Evolutionary conservation across 129 eudicot species (phyloP).

Genomic region (Oenanthe sinensis): DNA sequence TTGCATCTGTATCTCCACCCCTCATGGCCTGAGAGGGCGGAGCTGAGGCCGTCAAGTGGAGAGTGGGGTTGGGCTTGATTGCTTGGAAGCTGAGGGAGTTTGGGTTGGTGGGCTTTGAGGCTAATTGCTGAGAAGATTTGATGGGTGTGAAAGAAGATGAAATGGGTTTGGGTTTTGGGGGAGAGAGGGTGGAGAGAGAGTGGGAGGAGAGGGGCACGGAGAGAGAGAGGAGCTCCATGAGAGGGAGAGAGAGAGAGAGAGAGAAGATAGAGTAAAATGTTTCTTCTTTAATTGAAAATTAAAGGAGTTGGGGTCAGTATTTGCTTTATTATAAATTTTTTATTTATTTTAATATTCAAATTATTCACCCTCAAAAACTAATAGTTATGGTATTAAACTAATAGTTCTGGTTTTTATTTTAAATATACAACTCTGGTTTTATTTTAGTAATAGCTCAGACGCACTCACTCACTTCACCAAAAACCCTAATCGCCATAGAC

Average conservation of each 20-base stretch:
- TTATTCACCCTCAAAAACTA: no score
- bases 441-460: no score
- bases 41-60: slow-evolving; percentile 26
- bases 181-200: slow-evolving; percentile 11
- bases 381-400: no score
- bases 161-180: slow-evolving; percentile 3
- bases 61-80: slow-evolving; percentile 9
- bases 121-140: slow-evolving; percentile 24
- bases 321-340: no score
- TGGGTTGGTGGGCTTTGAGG: slow-evolving; percentile 18
- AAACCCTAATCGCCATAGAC: neutral
- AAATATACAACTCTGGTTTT: no score
- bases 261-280: neutral
- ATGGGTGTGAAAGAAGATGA: slow-evolving; percentile 15
- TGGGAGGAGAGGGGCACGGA: slow-evolving; percentile 29
- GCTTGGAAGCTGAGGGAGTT: neutral
- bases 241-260: neutral
- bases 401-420: no score
- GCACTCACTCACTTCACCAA: neutral
- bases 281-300: neutral
- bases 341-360: no score
- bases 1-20: slow-evolving; percentile 62
- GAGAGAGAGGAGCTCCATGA: slow-evolving; percentile 49
- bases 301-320: neutral
- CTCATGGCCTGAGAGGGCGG: slow-evolving; percentile 69